These are phyloP conservation scores for Colletotrichum filicis DNA, from an alignment of 2,329 filamentous ascomycete species.

Conservation along the genomic window DNA sequence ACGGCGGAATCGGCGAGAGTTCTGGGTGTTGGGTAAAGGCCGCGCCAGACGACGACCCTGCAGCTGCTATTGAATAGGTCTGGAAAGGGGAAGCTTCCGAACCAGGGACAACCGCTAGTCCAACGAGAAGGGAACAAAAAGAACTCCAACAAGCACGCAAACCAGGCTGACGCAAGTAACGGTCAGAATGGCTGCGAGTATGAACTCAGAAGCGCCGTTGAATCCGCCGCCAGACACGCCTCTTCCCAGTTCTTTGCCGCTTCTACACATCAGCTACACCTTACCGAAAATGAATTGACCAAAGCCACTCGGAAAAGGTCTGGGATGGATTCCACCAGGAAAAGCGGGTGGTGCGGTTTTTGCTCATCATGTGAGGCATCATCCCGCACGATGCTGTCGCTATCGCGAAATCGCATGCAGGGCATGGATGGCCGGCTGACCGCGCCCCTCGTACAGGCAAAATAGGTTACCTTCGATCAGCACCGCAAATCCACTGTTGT, in stretches of 20 bases:
- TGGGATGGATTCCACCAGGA: slow-evolving; percentile 20
- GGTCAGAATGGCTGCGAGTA: background rate
- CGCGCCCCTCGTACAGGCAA: slow-evolving; percentile 14
- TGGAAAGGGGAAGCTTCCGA: slow-evolving; percentile 4
- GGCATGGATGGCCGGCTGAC: slow-evolving; percentile 13
- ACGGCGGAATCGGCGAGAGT: slow-evolving; percentile 15
- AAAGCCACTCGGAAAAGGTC: background rate
- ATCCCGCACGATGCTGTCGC: slow-evolving; percentile 25
- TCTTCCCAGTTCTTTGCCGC: slow-evolving; percentile 3
- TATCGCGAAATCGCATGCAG: slow-evolving; percentile 28
- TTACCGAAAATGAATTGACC: background rate
- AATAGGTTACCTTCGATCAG: slow-evolving; percentile 20
- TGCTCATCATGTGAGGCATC: slow-evolving; percentile 35
- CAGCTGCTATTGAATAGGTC: slow-evolving; percentile 33
- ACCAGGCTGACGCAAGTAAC: background rate
- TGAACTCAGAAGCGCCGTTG: slow-evolving; percentile 10
- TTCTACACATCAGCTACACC: background rate
- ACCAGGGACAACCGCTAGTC: background rate
- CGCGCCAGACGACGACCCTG: slow-evolving; percentile 25
- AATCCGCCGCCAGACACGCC: slow-evolving; percentile 11
- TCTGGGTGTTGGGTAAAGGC: slow-evolving; percentile 6
- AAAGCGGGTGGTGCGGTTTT: slow-evolving; percentile 33
- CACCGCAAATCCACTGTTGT: slow-evolving; percentile 16
- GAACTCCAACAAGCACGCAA: slow-evolving; percentile 8
- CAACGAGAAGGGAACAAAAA: background rate